Evolutionary conservation across 257 asterid genomes (phyloP).

Genomic region (Rauvolfia tetraphylla): DNA sequence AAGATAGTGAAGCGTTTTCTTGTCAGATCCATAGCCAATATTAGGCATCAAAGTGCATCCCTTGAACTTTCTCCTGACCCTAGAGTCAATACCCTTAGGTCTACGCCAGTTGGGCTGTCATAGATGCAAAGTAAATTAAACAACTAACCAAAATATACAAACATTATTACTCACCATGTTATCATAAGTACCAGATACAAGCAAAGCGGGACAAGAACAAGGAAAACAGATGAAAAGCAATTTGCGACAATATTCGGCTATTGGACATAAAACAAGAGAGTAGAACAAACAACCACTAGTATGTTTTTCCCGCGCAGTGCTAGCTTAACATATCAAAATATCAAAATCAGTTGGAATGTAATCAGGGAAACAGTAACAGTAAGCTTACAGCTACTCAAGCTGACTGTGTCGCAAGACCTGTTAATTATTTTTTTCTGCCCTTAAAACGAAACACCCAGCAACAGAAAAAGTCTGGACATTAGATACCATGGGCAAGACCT

Average conservation of each 20-base stretch:
- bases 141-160: no score
- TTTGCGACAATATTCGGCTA: no score
- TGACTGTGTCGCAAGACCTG: conserved; percentile 68
- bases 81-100: conserved; percentile 75
- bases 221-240: background rate
- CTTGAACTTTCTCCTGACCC: conserved; percentile 73
- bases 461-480: conserved; percentile 40
- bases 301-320: no score
- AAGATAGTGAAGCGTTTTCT: conserved; percentile 60
- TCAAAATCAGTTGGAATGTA: conserved; percentile 2
- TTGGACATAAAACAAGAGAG: background rate
- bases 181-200: background rate
- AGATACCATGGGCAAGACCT: conserved; percentile 51
- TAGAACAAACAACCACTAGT: no score
- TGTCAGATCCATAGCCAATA: conserved; percentile 71
- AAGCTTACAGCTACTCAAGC: conserved; percentile 11
- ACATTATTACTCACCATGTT: background rate
- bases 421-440: conserved; percentile 44
- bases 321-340: background rate
- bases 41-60: conserved; percentile 68
- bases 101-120: conserved; percentile 59
- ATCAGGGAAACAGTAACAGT: conserved; percentile 32
- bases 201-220: background rate
- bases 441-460: conserved; percentile 45
- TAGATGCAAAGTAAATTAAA: background rate